Evolutionary conservation across 768 basidiomycete species (phyloP), one percentile per base, ranked within the genome.

Genomic region (Rubroboletus satanas): DNA sequence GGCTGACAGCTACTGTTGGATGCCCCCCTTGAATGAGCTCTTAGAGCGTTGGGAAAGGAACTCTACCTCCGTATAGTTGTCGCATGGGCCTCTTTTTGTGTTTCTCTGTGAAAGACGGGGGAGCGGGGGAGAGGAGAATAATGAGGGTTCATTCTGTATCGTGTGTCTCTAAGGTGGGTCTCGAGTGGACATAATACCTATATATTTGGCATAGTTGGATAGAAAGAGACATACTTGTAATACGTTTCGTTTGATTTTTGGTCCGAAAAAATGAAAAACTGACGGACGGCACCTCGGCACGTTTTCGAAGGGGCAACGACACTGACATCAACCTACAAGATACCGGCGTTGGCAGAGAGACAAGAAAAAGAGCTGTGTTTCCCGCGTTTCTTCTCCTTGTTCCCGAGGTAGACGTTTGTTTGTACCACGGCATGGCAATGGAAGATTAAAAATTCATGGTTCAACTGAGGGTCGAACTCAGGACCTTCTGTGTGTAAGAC

Each of bases 401-500:
- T 26, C 26, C 26, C 26, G 26, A 26, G 26, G 26, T 26, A 26
- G 26, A 26, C 26, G 4, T 26, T 26, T 26, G 26, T 26, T 26
- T 26, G 26, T 26, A 26, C 26, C 26, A 26, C 26, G 26, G 26
- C 26, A 26, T 26, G 26, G 26, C 26, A 18, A 43, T 5, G 23
- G 11, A 28, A 37, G 2, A 39, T 38, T 7, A 52, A 62, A 66
- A 67, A 60, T 71, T 66, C 59, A 63, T 80, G 79, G 77, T 62
- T 74, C 76, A 79, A 72, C 69, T 71, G 69, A 71, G 69, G 69
- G 57, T 71, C 71, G 69, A 71, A 71, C 69, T 71, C 69, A 71
- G 69, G 69, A 71, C 69, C 69, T 71, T 71, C 69, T 71, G 69
- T 71, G 69, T 71, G 69, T 71, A 71, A 78, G 78, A 79, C 76